Base-by-base conservation (phyloP, 805 yeast genomes). In the Barnettozyma salicaria region DNA sequence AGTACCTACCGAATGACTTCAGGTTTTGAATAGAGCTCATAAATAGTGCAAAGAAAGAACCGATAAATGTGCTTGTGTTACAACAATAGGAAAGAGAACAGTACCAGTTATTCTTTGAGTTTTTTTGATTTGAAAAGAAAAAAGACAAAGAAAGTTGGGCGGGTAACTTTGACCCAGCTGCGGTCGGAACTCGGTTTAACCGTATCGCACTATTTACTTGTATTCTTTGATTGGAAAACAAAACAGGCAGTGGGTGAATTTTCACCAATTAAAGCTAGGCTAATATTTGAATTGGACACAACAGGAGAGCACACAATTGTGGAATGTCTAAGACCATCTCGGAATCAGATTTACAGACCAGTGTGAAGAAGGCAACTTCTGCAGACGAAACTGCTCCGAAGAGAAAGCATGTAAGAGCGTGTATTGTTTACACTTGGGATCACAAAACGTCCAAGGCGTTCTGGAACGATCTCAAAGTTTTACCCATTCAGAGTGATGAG, bases 381-480 rank as follows among this genome's bases (percentile, higher is more conserved):
- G 45, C 73, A 14, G 97, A 88, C 19, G 96, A 88, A 55, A 72
- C 83, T 4, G 95, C 97, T 0, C 97, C 98, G 2, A 90, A 90
- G 60, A 70, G 98, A 49, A 90, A 90, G 59, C 98, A 90, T 61
- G 97, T 90, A 6, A 70, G 98, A 53, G 87, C 95, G 2, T 87
- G 96, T 65, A 89, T 89, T 42, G 95, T 90, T 26, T 89, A 81
- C 60, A 87, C 97, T 1, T 90, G 97, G 96, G 98, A 92, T 60
- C 90, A 86, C 53, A 81, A 83, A 56, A 77, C 86, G 27, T 78
- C 94, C 4, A 70, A 76, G 40, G 85, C 84, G 8, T 84, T 89
- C 52, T 90, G 96, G 90, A 78, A 83, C 50, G 78, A 80, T 2
- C 65, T 90, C 44, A 86, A 84, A 59, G 61, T 81, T 36, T 77